Base-by-base conservation (phyloP, 768 basidiomycete genomes). In the Mycena filopes region DNA sequence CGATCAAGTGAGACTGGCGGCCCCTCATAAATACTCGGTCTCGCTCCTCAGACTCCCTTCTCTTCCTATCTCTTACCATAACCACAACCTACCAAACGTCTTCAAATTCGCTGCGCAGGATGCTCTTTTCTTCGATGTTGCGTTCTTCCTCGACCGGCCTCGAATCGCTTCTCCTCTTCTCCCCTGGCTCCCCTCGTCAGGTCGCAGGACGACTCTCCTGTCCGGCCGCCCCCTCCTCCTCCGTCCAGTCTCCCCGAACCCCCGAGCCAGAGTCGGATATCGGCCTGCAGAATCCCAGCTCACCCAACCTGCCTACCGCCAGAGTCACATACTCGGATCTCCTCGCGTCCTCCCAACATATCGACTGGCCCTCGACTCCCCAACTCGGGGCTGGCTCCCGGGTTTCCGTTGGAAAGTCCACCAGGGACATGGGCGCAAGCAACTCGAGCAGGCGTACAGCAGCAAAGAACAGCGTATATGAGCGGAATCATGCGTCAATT, bases 191-290 rank as follows among this genome's bases (percentile, higher is more conserved):
- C 23, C 55, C 49, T 26, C 21, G 38, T 8, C 43, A 60, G 5
- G 33, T 55, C 55, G 60, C 60, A 4, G 60, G 66, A 0, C 66
- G 55, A 31, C 45, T 67, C n/a, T 58, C 66, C 38, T 63, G 41
- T 43, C 20, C 23, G 6, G 40, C 31, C 42, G 10, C 48, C 13
- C 45, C 40, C 21, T 47, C 28, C 55, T 5, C 41, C 45, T 57
- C 20, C 55, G 47, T 59, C 45, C 21, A 31, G 1, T 31, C 47
- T 10, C 29, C 42, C 9, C 36, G 33, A 29, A 54, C 46, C 23
- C 47, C 47, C 18, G 31, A 47, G n/a, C 23, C 8, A 7, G 66
- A 63, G 21, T 28, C 55, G 20, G 66, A 67, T 25, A 67, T 59
- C 38, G 60, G 66, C 11, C 60, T 63, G 9, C 66, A 53, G 25